Evolutionary conservation across 75 land plant genomes (phyloP).

Genomic region (Cunninghamia lanceolata): DNA sequence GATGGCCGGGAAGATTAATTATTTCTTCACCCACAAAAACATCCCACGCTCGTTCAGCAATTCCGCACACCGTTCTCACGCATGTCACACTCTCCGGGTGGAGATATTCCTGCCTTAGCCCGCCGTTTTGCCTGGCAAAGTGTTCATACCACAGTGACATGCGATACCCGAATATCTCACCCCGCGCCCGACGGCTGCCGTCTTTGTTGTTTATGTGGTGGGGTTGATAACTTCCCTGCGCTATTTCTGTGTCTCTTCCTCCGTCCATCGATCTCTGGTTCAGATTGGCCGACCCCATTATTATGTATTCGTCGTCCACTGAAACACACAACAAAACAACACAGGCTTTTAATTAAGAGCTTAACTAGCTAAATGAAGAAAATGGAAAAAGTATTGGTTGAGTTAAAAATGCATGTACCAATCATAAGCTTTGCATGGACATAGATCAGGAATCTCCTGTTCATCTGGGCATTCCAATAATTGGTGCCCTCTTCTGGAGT

Average conservation of each 20-base stretch:
- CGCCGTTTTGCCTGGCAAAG: constrained; percentile 28
- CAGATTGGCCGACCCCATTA: constrained; percentile 81
- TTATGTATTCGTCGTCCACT: constrained; percentile 82
- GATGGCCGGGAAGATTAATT: constrained; percentile 58
- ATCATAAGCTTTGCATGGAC: constrained; percentile 90
- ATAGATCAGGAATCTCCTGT: constrained; percentile 81
- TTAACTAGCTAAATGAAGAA: no score
- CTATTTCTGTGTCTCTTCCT: constrained; percentile 81
- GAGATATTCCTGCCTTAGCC: constrained; percentile 6
- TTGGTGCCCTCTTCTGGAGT: constrained; percentile 38
- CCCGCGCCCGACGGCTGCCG: not conserved
- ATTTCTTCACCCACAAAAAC: constrained; percentile 38
- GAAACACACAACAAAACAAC: not conserved
- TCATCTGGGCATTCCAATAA: constrained; percentile 63
- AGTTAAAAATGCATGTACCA: constrained; percentile 28
- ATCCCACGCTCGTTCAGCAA: constrained; percentile 52
- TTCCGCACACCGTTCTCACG: constrained; percentile 34
- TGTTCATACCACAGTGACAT: constrained; percentile 92
- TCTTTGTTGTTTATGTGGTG: constrained; percentile 6
- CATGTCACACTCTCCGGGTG: constrained; percentile 59
- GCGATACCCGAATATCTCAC: constrained; percentile 51
- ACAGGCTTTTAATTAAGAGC: not conserved
- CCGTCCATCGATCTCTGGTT: constrained; percentile 94
- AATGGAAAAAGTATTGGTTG: not conserved
- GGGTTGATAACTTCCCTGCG: constrained; percentile 80